Conservation (phyloP, 2,329 filamentous ascomycete genomes). For the Nannizziopsis arthrosporioides region DNA sequence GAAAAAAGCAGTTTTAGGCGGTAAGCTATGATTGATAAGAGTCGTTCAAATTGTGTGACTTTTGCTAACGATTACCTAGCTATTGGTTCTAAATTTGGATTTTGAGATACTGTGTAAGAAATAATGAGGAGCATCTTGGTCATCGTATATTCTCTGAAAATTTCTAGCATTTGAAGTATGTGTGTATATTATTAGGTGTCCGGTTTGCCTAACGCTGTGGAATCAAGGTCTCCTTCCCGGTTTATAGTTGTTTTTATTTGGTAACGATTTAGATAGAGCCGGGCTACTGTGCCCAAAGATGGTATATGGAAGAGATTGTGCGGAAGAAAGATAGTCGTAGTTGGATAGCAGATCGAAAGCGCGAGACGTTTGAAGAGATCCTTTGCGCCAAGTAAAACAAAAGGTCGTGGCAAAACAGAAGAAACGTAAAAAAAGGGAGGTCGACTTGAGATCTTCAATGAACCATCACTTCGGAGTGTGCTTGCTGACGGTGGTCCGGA, state of each 20-base stretch:
- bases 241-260: neutral
- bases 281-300: neutral
- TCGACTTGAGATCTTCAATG: slow-evolving; percentile 24
- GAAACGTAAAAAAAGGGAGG: neutral
- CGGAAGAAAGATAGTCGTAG: neutral
- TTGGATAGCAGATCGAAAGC: slow-evolving; percentile 5
- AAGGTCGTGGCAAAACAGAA: neutral
- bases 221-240: no score
- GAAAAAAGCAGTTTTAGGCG: slow-evolving; percentile 65
- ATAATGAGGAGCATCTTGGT: no score
- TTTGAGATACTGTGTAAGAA: slow-evolving; percentile 19
- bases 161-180: no score
- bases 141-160: no score
- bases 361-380: neutral
- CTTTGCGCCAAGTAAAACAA: slow-evolving; percentile 5
- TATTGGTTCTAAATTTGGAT: slow-evolving; percentile 34
- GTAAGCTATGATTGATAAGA: slow-evolving; percentile 24
- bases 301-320: neutral
- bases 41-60: neutral
- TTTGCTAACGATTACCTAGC: slow-evolving; percentile 17
- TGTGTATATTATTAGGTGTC: no score
- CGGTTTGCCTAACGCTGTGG: no score
- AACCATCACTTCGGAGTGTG: slow-evolving; percentile 37
- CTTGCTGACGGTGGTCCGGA: slow-evolving; percentile 23
- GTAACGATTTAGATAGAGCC: neutral